Percentiles rank a stretch among this genome's conserved stretches.
Conservation (phyloP, 208 protist species). For the Cochliopodium minus region DNA sequence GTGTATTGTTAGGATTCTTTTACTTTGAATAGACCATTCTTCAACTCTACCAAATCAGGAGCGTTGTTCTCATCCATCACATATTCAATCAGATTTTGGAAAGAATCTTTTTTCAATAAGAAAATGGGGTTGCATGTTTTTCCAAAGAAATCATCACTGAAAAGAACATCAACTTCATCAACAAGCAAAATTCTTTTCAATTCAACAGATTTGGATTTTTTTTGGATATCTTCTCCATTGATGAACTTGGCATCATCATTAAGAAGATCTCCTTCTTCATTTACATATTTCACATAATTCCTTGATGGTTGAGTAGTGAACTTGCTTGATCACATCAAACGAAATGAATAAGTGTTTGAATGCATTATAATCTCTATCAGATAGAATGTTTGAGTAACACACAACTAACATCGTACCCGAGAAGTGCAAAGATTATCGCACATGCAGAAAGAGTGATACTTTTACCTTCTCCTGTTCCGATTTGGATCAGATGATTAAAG, state of each 20-base stretch:
- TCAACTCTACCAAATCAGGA: neutral
- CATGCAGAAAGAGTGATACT: neutral
- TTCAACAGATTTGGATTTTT: neutral
- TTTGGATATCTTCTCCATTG: neutral
- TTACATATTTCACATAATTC: slow-evolving; percentile 5
- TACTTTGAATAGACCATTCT: too few relatives aligned
- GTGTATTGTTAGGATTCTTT: neutral
- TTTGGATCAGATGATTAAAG: neutral
- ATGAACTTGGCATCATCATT: slow-evolving; percentile 1
- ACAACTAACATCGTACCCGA: neutral
- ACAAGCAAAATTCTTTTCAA: slow-evolving; percentile 17
- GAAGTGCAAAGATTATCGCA: neutral
- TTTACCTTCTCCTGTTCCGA: neutral
- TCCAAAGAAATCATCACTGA: slow-evolving; percentile 26
- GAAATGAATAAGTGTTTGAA: slow-evolving; percentile 14
- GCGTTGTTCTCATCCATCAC: neutral
- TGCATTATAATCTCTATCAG: slow-evolving; percentile 10
- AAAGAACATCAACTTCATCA: slow-evolving; percentile 35
- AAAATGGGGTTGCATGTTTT: slow-evolving; percentile 15
- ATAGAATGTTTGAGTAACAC: slow-evolving; percentile 25
- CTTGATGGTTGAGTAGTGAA: slow-evolving; percentile 14
- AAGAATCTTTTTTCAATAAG: neutral
- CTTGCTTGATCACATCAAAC: neutral
- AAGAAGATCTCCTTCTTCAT: neutral
- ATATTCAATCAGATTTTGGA: slow-evolving; percentile 11